These are phyloP conservation scores for Cornus kousa DNA, from an alignment of 148 eudicot species.

Conservation along the genomic window DNA sequence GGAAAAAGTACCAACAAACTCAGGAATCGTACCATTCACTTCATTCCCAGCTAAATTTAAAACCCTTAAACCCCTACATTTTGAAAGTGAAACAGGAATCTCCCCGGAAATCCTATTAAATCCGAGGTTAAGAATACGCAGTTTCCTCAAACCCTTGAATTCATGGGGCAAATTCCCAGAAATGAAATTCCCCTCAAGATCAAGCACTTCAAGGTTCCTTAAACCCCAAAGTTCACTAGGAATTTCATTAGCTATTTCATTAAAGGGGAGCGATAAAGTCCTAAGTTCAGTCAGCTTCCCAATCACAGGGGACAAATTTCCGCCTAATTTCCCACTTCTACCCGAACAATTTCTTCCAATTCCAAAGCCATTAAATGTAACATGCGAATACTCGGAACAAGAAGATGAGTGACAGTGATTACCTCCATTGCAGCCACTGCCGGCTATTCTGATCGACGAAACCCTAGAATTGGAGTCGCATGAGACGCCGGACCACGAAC, in stretches of 20 bases:
- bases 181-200: constrained; percentile 66
- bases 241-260: constrained; percentile 50
- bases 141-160: constrained; percentile 33
- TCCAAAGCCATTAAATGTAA: constrained; percentile 54
- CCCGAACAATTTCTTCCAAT: constrained; percentile 39
- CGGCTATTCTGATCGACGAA: constrained; percentile 35
- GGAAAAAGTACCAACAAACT: constrained; percentile 21
- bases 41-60: constrained; percentile 49
- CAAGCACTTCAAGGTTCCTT: constrained; percentile 59
- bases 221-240: constrained; percentile 54
- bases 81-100: constrained; percentile 35
- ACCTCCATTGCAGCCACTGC: constrained; percentile 28
- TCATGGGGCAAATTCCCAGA: constrained; percentile 43
- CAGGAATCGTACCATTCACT: constrained; percentile 38
- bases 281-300: constrained; percentile 48
- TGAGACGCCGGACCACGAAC: constrained; percentile 49
- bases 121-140: constrained; percentile 54
- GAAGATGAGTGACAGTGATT: constrained; percentile 10
- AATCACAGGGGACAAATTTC: constrained; percentile 36
- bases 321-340: constrained; percentile 38
- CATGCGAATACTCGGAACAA: constrained; percentile 36
- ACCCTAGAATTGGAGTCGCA: constrained; percentile 49
- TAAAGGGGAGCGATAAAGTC: constrained; percentile 64
- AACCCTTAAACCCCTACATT: constrained; percentile 28
- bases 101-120: constrained; percentile 35